Conservation (phyloP, 805 yeast species). For the Hanseniaspora taiwanica region DNA sequence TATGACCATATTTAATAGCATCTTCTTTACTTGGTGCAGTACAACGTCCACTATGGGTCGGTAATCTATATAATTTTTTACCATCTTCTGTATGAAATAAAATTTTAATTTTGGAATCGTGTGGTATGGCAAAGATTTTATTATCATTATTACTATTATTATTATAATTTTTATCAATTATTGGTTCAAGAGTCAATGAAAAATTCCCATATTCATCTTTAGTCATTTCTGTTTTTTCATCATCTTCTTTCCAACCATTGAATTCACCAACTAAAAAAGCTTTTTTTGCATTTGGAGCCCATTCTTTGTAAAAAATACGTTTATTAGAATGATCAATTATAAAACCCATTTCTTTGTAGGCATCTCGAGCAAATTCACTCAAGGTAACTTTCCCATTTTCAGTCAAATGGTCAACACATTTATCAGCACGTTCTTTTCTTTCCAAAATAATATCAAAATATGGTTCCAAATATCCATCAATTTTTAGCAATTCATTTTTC, state of each 20-base stretch:
- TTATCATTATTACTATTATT: slow-evolving; percentile 12
- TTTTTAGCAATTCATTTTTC: slow-evolving; percentile 11
- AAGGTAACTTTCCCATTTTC: slow-evolving; percentile 32
- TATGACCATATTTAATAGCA: slow-evolving; percentile 25
- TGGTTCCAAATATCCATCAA: slow-evolving; percentile 85
- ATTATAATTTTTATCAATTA: slow-evolving; percentile 8
- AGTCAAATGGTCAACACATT: slow-evolving; percentile 43
- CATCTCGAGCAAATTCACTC: slow-evolving; percentile 49
- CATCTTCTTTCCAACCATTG: slow-evolving; percentile 60
- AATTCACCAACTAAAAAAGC: slow-evolving; percentile 88
- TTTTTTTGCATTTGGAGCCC: slow-evolving; percentile 75
- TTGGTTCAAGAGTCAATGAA: slow-evolving; percentile 43
- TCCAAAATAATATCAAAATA: slow-evolving; percentile 51
- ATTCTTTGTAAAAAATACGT: slow-evolving; percentile 56
- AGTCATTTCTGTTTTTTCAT: slow-evolving; percentile 42
- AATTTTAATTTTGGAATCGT: slow-evolving; percentile 68
- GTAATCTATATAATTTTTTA: slow-evolving; percentile 61
- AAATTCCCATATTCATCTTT: slow-evolving; percentile 65
- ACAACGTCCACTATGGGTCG: slow-evolving; percentile 82
- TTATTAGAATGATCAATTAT: slow-evolving; percentile 40
- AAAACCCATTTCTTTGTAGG: slow-evolving; percentile 67
- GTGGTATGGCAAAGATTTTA: slow-evolving; percentile 58
- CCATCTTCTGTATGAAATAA: slow-evolving; percentile 54
- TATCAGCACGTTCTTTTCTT: slow-evolving; percentile 52
- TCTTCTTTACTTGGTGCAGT: slow-evolving; percentile 53